Conservation (phyloP, 768 basidiomycete genomes). For the Tylopilus sp. region DNA sequence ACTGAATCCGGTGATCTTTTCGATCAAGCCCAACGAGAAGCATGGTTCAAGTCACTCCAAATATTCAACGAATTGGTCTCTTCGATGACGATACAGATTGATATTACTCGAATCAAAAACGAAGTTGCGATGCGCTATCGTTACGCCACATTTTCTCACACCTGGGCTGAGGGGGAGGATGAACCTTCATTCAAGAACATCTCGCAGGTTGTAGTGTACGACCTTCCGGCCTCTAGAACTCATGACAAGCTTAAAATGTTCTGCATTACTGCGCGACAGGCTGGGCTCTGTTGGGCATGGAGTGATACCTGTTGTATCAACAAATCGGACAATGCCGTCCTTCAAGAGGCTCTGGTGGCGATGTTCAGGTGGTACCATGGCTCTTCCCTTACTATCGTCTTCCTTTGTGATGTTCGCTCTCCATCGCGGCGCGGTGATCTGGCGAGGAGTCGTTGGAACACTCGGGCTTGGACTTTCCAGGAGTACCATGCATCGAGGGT, state of each 20-base stretch:
- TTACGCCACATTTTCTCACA: not conserved
- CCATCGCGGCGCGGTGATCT: conserved; percentile 1
- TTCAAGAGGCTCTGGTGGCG: conserved; percentile 1
- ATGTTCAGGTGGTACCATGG: conserved; percentile 12
- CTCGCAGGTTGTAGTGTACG: not conserved
- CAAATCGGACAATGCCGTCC: no score
- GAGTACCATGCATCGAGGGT: conserved; percentile 1
- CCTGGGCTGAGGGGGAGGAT: not conserved
- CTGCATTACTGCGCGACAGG: not conserved
- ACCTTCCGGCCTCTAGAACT: not conserved
- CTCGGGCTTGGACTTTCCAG: not conserved
- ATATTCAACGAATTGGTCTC: not conserved
- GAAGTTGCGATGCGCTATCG: not conserved
- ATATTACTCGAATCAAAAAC: not conserved
- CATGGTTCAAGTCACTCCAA: not conserved
- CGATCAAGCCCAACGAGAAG: not conserved
- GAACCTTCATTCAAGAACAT: not conserved
- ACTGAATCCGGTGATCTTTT: not conserved
- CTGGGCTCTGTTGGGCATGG: no score
- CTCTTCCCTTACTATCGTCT: not conserved
- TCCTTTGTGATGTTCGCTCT: not conserved
- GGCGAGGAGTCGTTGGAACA: not conserved
- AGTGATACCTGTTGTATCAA: no score
- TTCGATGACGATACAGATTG: not conserved
- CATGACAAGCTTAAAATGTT: not conserved